Evolutionary conservation across 1,284 basidiomycete species (phyloP).

Genomic region (Vanrija sp.): DNA sequence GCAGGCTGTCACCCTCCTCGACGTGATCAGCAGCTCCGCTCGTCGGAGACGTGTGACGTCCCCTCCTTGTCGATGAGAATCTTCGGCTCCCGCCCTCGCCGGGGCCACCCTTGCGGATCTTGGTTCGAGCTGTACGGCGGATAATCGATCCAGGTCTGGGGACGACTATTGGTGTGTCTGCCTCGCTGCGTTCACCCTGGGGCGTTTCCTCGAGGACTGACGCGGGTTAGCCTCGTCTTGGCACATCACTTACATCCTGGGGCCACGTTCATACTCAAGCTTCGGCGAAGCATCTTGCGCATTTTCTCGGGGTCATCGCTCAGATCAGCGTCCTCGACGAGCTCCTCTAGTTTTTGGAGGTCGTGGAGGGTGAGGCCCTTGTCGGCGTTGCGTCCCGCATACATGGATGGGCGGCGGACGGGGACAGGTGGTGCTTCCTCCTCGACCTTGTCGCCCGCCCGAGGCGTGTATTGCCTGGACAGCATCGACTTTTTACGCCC

Average conservation of each 20-base stretch:
- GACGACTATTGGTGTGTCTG: conserved; percentile 80
- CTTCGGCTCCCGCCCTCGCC: conserved; percentile 77
- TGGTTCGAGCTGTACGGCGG: conserved; percentile 85
- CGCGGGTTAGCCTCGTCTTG: not conserved
- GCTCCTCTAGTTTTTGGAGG: conserved; percentile 83
- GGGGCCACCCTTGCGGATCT: conserved; percentile 82
- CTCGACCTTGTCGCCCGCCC: conserved; percentile 68
- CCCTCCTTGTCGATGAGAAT: conserved; percentile 54
- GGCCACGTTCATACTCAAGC: conserved; percentile 80
- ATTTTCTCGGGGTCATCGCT: conserved; percentile 81
- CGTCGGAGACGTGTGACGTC: conserved; percentile 33
- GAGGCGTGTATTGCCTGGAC: conserved; percentile 76
- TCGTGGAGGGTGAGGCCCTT: conserved; percentile 83
- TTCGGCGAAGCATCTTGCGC: conserved; percentile 75
- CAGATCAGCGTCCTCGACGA: conserved; percentile 80
- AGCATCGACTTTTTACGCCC: conserved; percentile 83
- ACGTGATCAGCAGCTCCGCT: not conserved
- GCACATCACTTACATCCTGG: conserved; percentile 65
- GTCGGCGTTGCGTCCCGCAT: conserved; percentile 52
- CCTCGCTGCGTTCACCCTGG: conserved; percentile 19
- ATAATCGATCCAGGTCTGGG: conserved; percentile 81
- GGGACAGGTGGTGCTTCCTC: conserved; percentile 61
- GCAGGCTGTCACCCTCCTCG: conserved; percentile 7
- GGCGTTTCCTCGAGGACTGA: conserved; percentile 38
- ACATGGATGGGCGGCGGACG: conserved; percentile 61